Base-by-base conservation (phyloP, 2,329 filamentous ascomycete species). In the Tympanopsis confertula region DNA sequence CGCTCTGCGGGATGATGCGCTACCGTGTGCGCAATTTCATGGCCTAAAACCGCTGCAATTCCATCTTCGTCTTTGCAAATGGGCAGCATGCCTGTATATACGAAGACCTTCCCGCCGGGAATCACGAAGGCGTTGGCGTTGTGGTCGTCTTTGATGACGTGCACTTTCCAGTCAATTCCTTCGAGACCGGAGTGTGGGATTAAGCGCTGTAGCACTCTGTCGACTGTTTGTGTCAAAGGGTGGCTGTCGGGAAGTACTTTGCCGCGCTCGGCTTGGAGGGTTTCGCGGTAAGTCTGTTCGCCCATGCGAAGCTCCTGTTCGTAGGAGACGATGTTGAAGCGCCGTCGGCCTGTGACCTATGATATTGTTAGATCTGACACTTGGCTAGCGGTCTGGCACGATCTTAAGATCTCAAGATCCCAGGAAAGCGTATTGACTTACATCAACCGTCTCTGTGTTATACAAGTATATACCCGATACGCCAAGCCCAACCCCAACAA, bases 11-110 rank as follows among this genome's bases (percentile, higher is more conserved):
- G 53, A 45, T 75, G 71, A 39, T 68, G 66, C 2, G 70, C 70
- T 2, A 74, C 63, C n/a, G 76, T 73, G 50, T 80, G 75, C 3
- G 72, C 71, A 47, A 80, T 78, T 48, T 80, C 75, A 49, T 80
- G 75, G 0, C 71, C 71, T 14, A 80, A 50, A 0, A 79, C 72
- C 1, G 74, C 70, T 5, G 75, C 75, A 13, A 79, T 54, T 1
- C 72, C 71, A 45, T 76, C 66, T 24, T 78, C 72, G 30, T 65
- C 62, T 33, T 57, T 42, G 43, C 71, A 75, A 18, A 78, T 54
- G 3, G 70, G 68, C 13, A 79, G 47, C 7, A 79, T 75, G 2
- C 75, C 75, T 2, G 71, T 70, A 46, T 75, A 78, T 1, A 80
- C 74, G 45, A 80, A 79, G 1, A 79, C 74, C 45, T 78, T 78